These are phyloP conservation scores for Fusarium ramigenum DNA, from an alignment of 2,329 filamentous ascomycete genomes.

Conservation along the genomic window DNA sequence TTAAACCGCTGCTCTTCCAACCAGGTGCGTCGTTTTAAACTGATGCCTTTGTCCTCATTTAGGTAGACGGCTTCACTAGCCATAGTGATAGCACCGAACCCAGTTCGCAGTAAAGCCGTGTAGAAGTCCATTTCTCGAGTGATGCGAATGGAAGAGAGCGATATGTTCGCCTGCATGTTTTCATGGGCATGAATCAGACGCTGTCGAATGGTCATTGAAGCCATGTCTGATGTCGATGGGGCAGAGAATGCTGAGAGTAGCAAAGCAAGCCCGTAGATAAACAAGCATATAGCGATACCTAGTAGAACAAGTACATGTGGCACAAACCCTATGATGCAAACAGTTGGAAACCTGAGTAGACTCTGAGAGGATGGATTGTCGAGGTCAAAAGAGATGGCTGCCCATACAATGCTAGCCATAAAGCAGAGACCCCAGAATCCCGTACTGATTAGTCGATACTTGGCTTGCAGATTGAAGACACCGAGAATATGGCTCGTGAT, in stretches of 20 bases:
- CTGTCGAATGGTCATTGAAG: conserved; percentile 59
- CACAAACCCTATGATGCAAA: conserved; percentile 94
- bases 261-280: conserved; percentile 82
- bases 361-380: conserved; percentile 70
- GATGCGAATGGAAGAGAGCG: conserved; percentile 81
- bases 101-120: conserved; percentile 84
- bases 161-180: conserved; percentile 92
- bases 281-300: conserved; percentile 78
- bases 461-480: conserved; percentile 80
- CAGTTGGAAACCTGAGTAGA: conserved; percentile 87
- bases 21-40: conserved; percentile 83
- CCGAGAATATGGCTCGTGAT: conserved; percentile 85
- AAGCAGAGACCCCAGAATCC: conserved; percentile 91
- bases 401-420: conserved; percentile 85
- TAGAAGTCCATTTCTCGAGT: conserved; percentile 95
- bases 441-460: conserved; percentile 84
- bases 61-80: conserved; percentile 96
- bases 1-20: conserved; percentile 85
- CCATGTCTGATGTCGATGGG: conserved; percentile 41
- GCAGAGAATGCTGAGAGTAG: conserved; percentile 70
- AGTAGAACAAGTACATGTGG: conserved; percentile 88
- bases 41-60: conserved; percentile 84
- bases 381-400: conserved; percentile 69
- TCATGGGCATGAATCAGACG: conserved; percentile 77
- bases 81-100: conserved; percentile 89